Percentiles rank a stretch among this genome's conserved stretches.
These are phyloP conservation scores for Mycena filopes DNA, from an alignment of 768 basidiomycete genomes.

Conservation along the genomic window DNA sequence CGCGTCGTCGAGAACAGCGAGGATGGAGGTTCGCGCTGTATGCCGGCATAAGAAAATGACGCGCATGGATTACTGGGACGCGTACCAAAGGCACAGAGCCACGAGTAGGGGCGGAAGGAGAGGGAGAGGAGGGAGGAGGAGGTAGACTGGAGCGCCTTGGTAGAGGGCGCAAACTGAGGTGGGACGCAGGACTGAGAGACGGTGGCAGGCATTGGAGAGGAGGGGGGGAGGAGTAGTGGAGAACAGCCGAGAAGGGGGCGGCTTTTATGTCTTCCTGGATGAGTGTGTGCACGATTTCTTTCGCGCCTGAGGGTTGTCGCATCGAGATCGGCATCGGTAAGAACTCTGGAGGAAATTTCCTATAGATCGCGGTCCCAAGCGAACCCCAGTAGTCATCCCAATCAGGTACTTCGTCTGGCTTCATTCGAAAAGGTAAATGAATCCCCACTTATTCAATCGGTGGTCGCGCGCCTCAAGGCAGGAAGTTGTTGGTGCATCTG, in stretches of 20 bases:
- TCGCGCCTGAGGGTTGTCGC: conserved; percentile 36
- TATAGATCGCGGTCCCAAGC: conserved; percentile 26
- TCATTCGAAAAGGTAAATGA: conserved; percentile 38
- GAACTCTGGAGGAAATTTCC: conserved; percentile 28
- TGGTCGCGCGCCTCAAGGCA: conserved; percentile 35
- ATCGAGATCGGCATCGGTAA: conserved; percentile 49
- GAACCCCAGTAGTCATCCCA: conserved; percentile 32
- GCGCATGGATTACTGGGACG: conserved; percentile 8
- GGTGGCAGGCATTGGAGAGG: conserved; percentile 50
- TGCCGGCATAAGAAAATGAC: conserved; percentile 1
- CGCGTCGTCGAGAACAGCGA: conserved; percentile 66
- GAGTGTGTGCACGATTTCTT: conserved; percentile 46
- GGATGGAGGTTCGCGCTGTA: conserved; percentile 69
- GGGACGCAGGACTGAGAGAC: conserved; percentile 49
- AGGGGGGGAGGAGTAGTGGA: conserved; percentile 42
- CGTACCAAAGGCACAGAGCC: conserved; percentile 62
- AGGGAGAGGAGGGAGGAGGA: conserved; percentile 56
- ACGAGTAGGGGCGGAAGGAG: conserved; percentile 56
- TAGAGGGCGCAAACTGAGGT: conserved; percentile 51
- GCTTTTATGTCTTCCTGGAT: conserved; percentile 52
- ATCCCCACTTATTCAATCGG: conserved; percentile 36
- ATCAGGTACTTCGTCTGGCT: conserved; percentile 36
- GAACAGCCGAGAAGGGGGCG: conserved; percentile 41
- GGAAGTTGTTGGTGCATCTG: conserved; percentile 28
- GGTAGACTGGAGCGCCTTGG: conserved; percentile 55